Percentiles rank a stretch among this genome's conserved stretches.
Evolutionary conservation across 1,284 basidiomycete species (phyloP).

Genomic region (Fomitopsis palustris): DNA sequence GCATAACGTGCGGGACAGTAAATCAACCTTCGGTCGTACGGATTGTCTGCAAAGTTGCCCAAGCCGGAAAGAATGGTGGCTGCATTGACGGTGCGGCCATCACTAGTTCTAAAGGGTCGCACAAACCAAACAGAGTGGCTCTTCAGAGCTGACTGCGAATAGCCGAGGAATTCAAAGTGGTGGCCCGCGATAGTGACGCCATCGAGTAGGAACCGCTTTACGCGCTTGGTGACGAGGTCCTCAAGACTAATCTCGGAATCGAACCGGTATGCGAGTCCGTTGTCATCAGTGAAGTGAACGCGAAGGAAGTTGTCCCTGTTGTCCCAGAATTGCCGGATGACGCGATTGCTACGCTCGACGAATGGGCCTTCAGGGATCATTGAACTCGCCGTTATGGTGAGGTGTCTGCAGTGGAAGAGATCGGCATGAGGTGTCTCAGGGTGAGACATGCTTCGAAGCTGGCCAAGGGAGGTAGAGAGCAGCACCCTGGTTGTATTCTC

Average conservation of each 20-base stretch:
- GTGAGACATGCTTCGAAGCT: slow-evolving; percentile 17
- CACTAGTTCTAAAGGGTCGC: slow-evolving; percentile 39
- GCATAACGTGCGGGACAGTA: slow-evolving; percentile 67
- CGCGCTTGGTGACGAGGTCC: slow-evolving; percentile 41
- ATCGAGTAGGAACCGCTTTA: slow-evolving; percentile 39
- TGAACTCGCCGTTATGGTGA: slow-evolving; percentile 56
- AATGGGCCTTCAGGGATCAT: slow-evolving; percentile 57
- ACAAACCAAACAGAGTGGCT: slow-evolving; percentile 59
- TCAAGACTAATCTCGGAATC: slow-evolving; percentile 48
- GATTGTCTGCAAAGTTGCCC: slow-evolving; percentile 47
- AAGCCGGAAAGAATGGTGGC: slow-evolving; percentile 46
- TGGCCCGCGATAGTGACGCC: slow-evolving; percentile 49
- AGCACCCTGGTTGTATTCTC: slow-evolving; percentile 5
- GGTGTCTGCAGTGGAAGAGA: slow-evolving; percentile 52
- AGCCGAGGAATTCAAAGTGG: slow-evolving; percentile 52
- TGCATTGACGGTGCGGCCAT: slow-evolving; percentile 32
- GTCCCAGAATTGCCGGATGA: slow-evolving; percentile 48
- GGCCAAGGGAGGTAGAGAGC: slow-evolving; percentile 7
- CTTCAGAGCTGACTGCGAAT: slow-evolving; percentile 51
- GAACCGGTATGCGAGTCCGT: slow-evolving; percentile 42
- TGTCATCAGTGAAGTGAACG: slow-evolving; percentile 62
- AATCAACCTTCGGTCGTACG: slow-evolving; percentile 42
- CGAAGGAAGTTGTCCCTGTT: slow-evolving; percentile 58
- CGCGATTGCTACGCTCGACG: slow-evolving; percentile 62
- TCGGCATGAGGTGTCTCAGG: slow-evolving; percentile 17